A percentile compares a stretch with the other conserved stretches of the same genome.
Conservation (phyloP, 441 rosid genomes). For the Hura crepitans region DNA sequence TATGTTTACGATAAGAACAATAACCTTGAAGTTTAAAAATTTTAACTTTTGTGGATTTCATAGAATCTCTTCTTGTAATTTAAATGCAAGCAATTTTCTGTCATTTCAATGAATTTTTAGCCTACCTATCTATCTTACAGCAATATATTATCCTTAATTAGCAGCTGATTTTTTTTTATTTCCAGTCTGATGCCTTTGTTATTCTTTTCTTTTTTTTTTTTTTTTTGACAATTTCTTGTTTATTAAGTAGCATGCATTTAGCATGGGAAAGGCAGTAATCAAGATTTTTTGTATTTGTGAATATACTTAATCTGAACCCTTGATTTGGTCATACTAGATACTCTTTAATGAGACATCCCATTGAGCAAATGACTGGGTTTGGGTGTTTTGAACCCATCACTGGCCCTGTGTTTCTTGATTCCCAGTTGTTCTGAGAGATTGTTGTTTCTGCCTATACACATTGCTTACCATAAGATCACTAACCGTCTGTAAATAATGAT, state of each 20-base stretch:
- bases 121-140: background rate
- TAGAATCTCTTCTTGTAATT: background rate
- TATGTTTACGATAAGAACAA: background rate
- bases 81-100: background rate
- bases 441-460: background rate
- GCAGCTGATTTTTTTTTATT: background rate
- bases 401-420: background rate
- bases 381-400: background rate
- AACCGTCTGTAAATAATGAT: background rate
- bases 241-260: constrained; percentile 3
- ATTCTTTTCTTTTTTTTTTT: too few relatives aligned
- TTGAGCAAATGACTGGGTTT: background rate
- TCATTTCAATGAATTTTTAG: background rate
- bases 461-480: background rate
- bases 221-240: background rate
- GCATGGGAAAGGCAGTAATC: background rate
- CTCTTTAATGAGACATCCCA: background rate
- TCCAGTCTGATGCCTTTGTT: background rate
- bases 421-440: background rate
- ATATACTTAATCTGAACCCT: background rate
- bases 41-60: background rate
- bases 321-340: background rate
- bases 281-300: background rate
- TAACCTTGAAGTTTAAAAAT: background rate
- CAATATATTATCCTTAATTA: background rate